Base-by-base conservation (phyloP, 2,329 filamentous ascomycete species). In the Aureobasidium sp. region DNA sequence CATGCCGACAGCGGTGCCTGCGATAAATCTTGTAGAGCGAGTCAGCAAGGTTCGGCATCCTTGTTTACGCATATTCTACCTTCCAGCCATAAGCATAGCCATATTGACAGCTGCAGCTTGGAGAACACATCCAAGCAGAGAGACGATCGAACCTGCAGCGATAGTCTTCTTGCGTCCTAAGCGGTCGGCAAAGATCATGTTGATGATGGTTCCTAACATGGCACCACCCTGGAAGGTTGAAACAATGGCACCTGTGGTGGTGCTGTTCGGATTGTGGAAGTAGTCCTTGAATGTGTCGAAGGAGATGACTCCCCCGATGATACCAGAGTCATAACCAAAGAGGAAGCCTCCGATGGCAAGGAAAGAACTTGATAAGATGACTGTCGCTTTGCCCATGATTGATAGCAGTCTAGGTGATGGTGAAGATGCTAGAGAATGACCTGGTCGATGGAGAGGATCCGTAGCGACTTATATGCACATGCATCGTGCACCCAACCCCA, bases 171-270 rank as follows among this genome's bases (percentile, higher is more conserved):
- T 68, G 2, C 67, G 63, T 11, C 67, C 66, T 15, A 68, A 55
- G 21, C 41, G 44, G 59, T 69, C 61, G 11, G 64, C 66, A 21
- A 65, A 57, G n/a, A 61, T 57, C 48, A 65, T 64, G 36, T 65
- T 66, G 50, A 62, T 47, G 39, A 67, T 63, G 9, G 66, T 65
- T 7, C 66, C 65, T 5, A 66, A 48, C 2, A 72, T 69, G 6
- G 71, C 70, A 36, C 74, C 74, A 3, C 73, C 74, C 39, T 72
- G 69, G 60, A 75, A 76, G 16, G 72, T 68, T 11, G 70, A 73
- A 13, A 76, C 74, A 5, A 76, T 69, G 1, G 72, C 73, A 27
- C 74, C 71, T 5, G 59, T 64, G 3, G 63, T 64, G 8, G 62
- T 65, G 49, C 69, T 66, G 55, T 63, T 63, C 7, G 71, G 71